Base-by-base conservation (phyloP, 768 basidiomycete species). In the Russula abietina region DNA sequence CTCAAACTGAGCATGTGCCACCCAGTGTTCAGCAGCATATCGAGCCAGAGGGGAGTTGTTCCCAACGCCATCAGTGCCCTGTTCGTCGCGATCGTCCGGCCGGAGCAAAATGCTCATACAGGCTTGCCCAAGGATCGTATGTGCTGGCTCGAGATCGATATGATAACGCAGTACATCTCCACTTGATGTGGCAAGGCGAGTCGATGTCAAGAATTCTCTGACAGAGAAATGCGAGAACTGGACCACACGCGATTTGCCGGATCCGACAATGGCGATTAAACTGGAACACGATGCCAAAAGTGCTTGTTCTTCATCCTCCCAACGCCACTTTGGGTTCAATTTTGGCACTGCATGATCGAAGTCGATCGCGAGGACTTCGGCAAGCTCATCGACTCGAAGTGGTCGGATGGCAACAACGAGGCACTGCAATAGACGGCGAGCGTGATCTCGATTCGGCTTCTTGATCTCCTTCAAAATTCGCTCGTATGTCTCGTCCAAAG, bases 401-500 rank as follows among this genome's bases (percentile, higher is more conserved):
- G 43, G 43, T 9, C 43, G 19, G 4, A 45, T 45, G 1, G 43
- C 43, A 6, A 22, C 43, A 45, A 45, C 43, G 4, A 45, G 43
- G 43, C 43, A 45, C n/a, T 19, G 19, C 43, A 45, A 45, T 11
- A 45, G 9, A 11, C 43, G n/a, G 0, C 43, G 43, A 45, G 43
- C 43, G 8, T 43, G 41, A 3, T 43, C 41, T 43, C 43, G 43
- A 22, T 45, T 45, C n/a, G 43, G 43, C 43, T 11, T 22, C 43
- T 45, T 45, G 43, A 45, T 22, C 10, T 45, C 43, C 43, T 45
- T 45, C 43, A 45, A 9, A 3, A 45, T 4, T 1, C 43, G 43
- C n/a, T 53, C 59, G n/a, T 60, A 60, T 5, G 41, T 54, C 53
- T 43, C 59, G 32, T 43, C 41, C 28, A 54, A 24, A 5, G 17